Conservation (phyloP, 1,139 yeast species). For the Magnusiomyces fungicola region DNA sequence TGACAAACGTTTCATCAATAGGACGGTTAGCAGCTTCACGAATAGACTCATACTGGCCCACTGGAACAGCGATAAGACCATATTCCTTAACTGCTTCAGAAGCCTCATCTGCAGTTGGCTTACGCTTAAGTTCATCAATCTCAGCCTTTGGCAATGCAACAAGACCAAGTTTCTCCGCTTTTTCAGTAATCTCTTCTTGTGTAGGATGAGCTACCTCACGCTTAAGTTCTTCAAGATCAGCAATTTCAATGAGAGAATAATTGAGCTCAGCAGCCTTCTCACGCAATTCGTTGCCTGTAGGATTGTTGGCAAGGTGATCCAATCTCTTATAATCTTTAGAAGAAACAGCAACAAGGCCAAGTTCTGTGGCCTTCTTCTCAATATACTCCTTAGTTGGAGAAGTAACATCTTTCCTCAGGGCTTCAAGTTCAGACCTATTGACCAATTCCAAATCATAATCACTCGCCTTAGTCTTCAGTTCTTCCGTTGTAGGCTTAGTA, state of each 20-base stretch:
- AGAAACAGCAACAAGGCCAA: slow-evolving; percentile 38
- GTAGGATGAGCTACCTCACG: slow-evolving; percentile 22
- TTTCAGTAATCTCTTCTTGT: slow-evolving; percentile 30
- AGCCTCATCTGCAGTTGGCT: slow-evolving; percentile 15
- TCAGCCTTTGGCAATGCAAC: slow-evolving; percentile 6
- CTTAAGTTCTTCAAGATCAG: slow-evolving; percentile 15
- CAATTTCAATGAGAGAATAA: slow-evolving; percentile 5
- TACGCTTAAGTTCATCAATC: slow-evolving; percentile 19
- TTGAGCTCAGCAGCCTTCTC: slow-evolving; percentile 11
- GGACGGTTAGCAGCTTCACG: slow-evolving; percentile 29
- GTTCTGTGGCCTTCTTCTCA: slow-evolving; percentile 19
- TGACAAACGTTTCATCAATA: slow-evolving; percentile 24
- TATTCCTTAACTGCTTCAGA: slow-evolving; percentile 9
- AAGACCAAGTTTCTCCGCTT: slow-evolving; percentile 35
- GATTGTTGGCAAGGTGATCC: slow-evolving; percentile 23
- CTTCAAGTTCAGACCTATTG: slow-evolving; percentile 6
- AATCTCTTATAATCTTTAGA: slow-evolving; percentile 27
- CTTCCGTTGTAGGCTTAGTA: slow-evolving; percentile 13
- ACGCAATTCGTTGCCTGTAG: slow-evolving; percentile 24
- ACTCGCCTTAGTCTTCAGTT: slow-evolving; percentile 14
- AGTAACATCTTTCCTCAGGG: slow-evolving; percentile 15
- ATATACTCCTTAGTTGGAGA: slow-evolving; percentile 10
- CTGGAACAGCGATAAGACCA: slow-evolving; percentile 14
- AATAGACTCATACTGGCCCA: slow-evolving; percentile 23
- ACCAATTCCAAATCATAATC: slow-evolving; percentile 14